Base-by-base conservation (phyloP, 768 basidiomycete genomes). In the Podaxis rugospora region DNA sequence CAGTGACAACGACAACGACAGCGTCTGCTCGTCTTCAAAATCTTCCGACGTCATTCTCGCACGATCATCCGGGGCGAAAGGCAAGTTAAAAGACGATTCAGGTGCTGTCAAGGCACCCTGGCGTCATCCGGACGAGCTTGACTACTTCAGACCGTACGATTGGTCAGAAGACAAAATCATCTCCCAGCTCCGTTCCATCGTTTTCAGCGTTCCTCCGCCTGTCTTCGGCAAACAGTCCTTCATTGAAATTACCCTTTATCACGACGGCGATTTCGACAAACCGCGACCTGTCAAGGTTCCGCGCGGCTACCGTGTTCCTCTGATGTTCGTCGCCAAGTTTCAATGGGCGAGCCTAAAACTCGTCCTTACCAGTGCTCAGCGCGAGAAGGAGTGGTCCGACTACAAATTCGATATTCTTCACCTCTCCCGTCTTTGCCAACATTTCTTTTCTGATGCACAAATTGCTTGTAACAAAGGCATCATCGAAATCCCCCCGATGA, bases 261-360 rank as follows among this genome's bases (percentile, higher is more conserved):
- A 68, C 36, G 72, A 68, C 1, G 59, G 59, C 42, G 27, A 60
- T 46, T 60, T 60, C 44, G 51, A 60, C 16, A 60, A 60, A 53
- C 59, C 59, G 1, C n/a, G 21, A 23, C 35, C 57, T 5, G 56
- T 63, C 13, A 65, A 68, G 7, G 46, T 66, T 1, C 59, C 80
- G 1, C 80, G 74, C 5, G 72, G 68, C 9, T 81, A 81, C 63
- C 70, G 80, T 1, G 65, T 79, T 16, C 79, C 80, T 0, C 65
- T 81, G 16, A 73, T 81, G 71, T 81, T 79, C 66, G 71, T 76
- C 21, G 76, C 76, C 39, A 76, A 76, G 56, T 80, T 77, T 60
- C 73, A 73, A 55, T 81, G 78, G 78, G 75, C 75, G 61, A 74
- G 72, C 11, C 63, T 80, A 3, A 64, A 72, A 57, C 72, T 81